These are phyloP conservation scores for Flaveria sonorensis DNA, from an alignment of 129 eudicot species.

Conservation along the genomic window DNA sequence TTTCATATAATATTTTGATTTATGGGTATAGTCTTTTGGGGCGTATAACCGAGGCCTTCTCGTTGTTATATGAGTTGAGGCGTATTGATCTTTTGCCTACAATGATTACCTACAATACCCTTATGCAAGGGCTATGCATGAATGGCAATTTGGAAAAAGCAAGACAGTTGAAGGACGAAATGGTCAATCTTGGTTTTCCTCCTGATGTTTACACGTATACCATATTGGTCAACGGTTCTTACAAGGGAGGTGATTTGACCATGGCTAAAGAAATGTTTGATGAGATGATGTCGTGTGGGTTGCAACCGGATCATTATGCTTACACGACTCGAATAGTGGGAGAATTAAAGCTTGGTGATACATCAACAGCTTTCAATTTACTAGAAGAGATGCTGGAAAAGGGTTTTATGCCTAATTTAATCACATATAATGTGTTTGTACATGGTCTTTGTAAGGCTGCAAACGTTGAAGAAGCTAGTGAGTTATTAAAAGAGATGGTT, in stretches of 20 bases:
- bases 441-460: conserved; percentile 54
- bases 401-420: conserved; percentile 41
- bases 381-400: conserved; percentile 61
- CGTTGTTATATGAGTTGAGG: conserved; percentile 51
- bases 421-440: conserved; percentile 58
- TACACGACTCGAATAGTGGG: conserved; percentile 55
- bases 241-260: conserved; percentile 47
- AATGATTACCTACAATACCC: conserved; percentile 58
- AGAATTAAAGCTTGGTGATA: conserved; percentile 51
- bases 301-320: conserved; percentile 61
- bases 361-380: conserved; percentile 25
- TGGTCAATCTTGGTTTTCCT: conserved; percentile 44
- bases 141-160: conserved; percentile 51
- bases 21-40: conserved; percentile 63
- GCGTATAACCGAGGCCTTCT: conserved; percentile 48
- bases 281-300: conserved; percentile 57
- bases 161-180: conserved; percentile 49
- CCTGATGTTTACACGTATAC: conserved; percentile 71
- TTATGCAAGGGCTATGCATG: conserved; percentile 56
- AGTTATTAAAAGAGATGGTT: conserved; percentile 52
- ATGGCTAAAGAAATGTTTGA: conserved; percentile 51
- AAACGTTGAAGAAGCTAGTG: conserved; percentile 48
- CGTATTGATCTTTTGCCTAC: conserved; percentile 45
- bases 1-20: conserved; percentile 63
- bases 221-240: conserved; percentile 52